phyloP scores from a whole-genome alignment of 352 stramenopile species.

The Pythium insidiosum region DNA sequence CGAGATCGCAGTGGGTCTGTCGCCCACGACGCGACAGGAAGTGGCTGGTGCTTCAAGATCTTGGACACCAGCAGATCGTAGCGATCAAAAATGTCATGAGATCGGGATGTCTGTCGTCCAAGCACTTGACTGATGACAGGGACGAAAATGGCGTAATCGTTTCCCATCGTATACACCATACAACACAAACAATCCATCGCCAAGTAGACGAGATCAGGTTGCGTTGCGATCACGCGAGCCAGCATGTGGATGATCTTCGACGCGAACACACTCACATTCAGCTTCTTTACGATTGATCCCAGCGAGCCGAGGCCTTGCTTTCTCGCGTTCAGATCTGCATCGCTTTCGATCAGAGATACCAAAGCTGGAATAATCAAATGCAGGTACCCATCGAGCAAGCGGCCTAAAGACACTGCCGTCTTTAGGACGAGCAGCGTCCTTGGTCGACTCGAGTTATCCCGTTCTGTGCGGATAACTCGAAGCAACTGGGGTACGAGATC shows the following conservation, averaged over 20 bases:
- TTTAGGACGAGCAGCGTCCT: constrained; percentile 75
- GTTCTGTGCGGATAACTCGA: constrained; percentile 75
- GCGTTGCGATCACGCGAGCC: constrained; percentile 70
- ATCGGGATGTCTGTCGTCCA: constrained; percentile 52
- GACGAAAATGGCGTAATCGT: constrained; percentile 87
- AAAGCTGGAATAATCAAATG: constrained; percentile 81
- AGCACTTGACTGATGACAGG: constrained; percentile 80
- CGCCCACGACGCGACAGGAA: constrained; percentile 76
- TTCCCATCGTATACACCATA: constrained; percentile 87
- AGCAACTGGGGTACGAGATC: constrained; percentile 86
- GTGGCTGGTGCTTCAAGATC: constrained; percentile 81
- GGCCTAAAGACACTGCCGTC: constrained; percentile 64
- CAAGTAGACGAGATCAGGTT: constrained; percentile 79
- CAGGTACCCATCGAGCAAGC: constrained; percentile 75
- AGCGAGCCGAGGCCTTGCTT: constrained; percentile 79
- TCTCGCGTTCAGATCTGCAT: constrained; percentile 69
- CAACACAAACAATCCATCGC: constrained; percentile 85
- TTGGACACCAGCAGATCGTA: constrained; percentile 85
- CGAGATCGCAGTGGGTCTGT: constrained; percentile 29
- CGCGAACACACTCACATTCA: constrained; percentile 83
- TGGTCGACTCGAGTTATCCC: constrained; percentile 52
- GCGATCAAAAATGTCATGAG: constrained; percentile 82
- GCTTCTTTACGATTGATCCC: constrained; percentile 81
- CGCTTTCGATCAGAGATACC: constrained; percentile 76
- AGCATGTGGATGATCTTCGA: constrained; percentile 90